Percentiles rank a stretch among this genome's conserved stretches.
These are phyloP conservation scores for Areca catechu DNA, from an alignment of 176 grass and related monocot species.

Conservation along the genomic window DNA sequence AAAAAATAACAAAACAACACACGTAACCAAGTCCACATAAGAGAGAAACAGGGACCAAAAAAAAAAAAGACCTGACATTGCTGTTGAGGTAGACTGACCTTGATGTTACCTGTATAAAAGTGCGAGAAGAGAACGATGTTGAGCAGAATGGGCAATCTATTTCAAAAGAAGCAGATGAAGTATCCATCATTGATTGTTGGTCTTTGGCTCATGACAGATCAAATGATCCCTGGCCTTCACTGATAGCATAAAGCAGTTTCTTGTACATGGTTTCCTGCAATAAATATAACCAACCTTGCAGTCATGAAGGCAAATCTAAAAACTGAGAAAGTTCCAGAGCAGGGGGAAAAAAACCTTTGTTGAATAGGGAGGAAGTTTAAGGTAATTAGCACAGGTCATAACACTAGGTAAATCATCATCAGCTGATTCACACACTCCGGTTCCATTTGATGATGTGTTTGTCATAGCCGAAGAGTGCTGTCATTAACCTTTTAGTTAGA, in stretches of 20 bases:
- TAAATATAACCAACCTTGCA: neutral
- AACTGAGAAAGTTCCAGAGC: neutral
- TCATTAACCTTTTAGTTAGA: neutral
- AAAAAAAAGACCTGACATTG: too few relatives aligned
- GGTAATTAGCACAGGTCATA: constrained; percentile 94
- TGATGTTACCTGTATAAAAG: too few relatives aligned
- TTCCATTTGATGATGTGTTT: constrained; percentile 35
- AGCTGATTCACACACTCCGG: constrained; percentile 42
- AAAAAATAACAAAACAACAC: too few relatives aligned
- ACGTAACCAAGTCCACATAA: too few relatives aligned
- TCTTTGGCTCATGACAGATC: constrained; percentile 60
- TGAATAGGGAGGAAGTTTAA: constrained; percentile 88
- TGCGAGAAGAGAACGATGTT: too few relatives aligned
- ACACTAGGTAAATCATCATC: constrained; percentile 92
- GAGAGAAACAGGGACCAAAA: too few relatives aligned
- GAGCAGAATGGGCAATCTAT: too few relatives aligned
- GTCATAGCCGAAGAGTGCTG: constrained; percentile 48
- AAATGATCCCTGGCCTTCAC: constrained; percentile 88
- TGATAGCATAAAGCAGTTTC: constrained; percentile 86
- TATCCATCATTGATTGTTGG: too few relatives aligned
- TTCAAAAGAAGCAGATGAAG: too few relatives aligned
- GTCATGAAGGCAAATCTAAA: neutral
- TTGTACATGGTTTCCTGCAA: constrained; percentile 73
- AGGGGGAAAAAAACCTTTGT: constrained; percentile 50
- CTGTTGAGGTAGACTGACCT: too few relatives aligned